phyloP scores from a whole-genome alignment of 2,329 filamentous ascomycete genomes.

The Cryphonectria parasitica region DNA sequence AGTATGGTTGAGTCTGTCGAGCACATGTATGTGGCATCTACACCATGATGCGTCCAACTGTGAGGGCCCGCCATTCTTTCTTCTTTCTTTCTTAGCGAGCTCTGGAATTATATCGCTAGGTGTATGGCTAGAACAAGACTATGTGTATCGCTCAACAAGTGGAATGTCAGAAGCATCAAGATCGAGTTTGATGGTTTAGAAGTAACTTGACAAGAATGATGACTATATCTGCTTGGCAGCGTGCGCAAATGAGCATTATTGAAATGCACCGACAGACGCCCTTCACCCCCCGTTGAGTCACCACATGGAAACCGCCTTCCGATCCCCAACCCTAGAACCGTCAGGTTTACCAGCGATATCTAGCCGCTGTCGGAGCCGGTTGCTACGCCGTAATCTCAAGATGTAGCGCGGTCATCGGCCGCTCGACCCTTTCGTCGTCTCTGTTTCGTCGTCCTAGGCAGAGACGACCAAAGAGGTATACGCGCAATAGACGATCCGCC shows the following conservation, averaged over 20 bases:
- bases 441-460: no score
- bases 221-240: neutral
- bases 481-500: no score
- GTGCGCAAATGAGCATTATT: neutral
- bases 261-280: neutral
- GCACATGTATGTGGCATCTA: slow-evolving; percentile 56
- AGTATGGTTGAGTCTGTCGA: slow-evolving; percentile 63
- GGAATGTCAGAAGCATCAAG: neutral
- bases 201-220: neutral
- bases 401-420: neutral
- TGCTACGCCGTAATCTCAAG: neutral
- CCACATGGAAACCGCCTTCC: neutral
- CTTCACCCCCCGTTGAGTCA: neutral
- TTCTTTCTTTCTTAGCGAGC: no score
- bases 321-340: neutral
- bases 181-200: neutral
- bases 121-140: neutral
- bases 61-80: slow-evolving; percentile 20
- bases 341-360: neutral
- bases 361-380: neutral
- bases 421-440: neutral
- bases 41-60: slow-evolving; percentile 49
- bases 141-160: neutral
- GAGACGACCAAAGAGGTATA: no score
- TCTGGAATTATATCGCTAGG: neutral